Evolutionary conservation across 2,329 filamentous ascomycete genomes (phyloP), one percentile per base, ranked within the genome.

Genomic region (Cercospora beticola): DNA sequence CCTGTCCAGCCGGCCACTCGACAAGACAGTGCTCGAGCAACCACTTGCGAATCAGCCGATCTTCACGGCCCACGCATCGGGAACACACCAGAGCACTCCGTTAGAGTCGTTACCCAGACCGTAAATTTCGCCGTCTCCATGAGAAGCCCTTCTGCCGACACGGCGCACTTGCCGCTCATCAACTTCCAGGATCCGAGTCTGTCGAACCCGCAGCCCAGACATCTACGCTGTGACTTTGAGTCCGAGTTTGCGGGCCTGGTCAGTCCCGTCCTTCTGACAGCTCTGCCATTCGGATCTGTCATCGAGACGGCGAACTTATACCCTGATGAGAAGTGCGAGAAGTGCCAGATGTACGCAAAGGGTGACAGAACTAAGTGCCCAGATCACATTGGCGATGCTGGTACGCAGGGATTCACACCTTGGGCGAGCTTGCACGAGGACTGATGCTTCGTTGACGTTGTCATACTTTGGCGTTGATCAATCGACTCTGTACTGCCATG

Each of bases 211-310:
- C 52, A 28, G 54, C 62, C 62, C 18, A 65, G 33, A 31, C 62
- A 65, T 30, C 54, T 65, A 33, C 49, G 49, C 31, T 58, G 21
- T 9, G 62, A 65, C 33, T 28, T 23, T 26, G 62, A 65, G 33
- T 30, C 54, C 21, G 23, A 28, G 21, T 58, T 31, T n/a, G 52
- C 64, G 30, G 63, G 33, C 56, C 18, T 67, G 16, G 40, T 69
- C 54, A 69, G 68, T 16, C 52, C 64, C 12, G 60, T 63, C 1
- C 60, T 63, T 31, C 62, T 69, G 60, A 69, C 57, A 5, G 23
- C 68, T 64, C 49, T 69, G 30, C 68, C 68, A 9, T 67, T 63
- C n/a, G 68, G 68, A 7, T 64, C 56, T 36, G 18, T 69, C 16
- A 31, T 69, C 43, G 68, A 69, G 52, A 56, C 54, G 16, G 68